Evolutionary conservation across 345 rosid genomes (phyloP).

Genomic region (Eucalyptus cloeziana): DNA sequence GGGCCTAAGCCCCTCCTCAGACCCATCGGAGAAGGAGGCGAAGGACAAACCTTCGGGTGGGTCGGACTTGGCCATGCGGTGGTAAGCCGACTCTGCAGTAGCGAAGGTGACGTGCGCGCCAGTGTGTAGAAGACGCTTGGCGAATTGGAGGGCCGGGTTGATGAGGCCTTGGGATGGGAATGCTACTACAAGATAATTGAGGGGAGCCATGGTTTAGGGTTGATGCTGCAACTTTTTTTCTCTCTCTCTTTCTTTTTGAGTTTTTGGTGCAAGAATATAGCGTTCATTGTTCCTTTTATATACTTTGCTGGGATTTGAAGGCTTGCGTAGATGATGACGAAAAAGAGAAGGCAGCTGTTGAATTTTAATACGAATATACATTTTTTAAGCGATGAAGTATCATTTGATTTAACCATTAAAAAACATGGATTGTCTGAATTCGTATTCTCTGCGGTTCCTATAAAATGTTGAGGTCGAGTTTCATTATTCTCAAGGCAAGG

Average conservation of each 20-base stretch:
- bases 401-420: not conserved
- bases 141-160: constrained; percentile 45
- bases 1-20: constrained; percentile 30
- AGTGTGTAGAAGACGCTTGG: constrained; percentile 33
- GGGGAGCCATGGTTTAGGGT: not conserved
- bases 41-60: constrained; percentile 19
- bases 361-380: too few relatives aligned
- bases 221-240: not conserved
- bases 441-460: not conserved
- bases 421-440: not conserved
- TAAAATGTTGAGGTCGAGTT: not conserved
- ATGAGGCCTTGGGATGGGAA: constrained; percentile 59
- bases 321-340: not conserved
- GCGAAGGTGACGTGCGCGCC: constrained; percentile 45
- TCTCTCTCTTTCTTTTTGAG: not conserved
- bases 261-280: not conserved
- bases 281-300: not conserved
- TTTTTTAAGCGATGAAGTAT: not conserved
- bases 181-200: constrained; percentile 37
- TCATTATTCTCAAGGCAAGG: not conserved
- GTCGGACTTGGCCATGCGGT: constrained; percentile 20
- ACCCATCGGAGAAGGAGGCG: constrained; percentile 47
- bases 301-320: not conserved
- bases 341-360: not conserved
- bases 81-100: constrained; percentile 16